phyloP scores from a whole-genome alignment of 441 rosid genomes.

The Euphorbia schlechtendalii region DNA sequence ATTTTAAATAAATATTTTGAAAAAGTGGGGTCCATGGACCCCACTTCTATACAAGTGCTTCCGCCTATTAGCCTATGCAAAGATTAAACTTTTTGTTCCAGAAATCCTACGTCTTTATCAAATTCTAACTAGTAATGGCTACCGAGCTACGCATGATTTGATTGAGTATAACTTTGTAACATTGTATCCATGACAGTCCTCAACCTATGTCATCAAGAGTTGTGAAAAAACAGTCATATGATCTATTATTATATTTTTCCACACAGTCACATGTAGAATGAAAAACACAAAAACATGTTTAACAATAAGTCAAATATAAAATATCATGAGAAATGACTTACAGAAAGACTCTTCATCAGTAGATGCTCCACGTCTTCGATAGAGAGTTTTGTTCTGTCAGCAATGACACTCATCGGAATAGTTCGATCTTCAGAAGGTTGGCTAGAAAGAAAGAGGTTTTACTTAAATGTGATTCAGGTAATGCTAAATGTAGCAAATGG shows the following conservation, averaged over 20 bases:
- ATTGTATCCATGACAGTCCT: neutral
- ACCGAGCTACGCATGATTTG: no score
- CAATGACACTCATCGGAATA: conserved; percentile 71
- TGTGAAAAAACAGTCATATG: neutral
- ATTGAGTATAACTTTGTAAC: neutral
- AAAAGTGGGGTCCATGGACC: neutral
- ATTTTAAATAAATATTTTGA: no score
- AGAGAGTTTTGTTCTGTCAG: conserved; percentile 73
- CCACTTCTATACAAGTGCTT: no score
- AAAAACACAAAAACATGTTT: neutral
- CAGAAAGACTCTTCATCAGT: conserved; percentile 92
- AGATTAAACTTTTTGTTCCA: neutral
- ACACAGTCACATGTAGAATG: neutral
- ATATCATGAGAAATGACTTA: conserved; percentile 31
- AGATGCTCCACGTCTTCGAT: conserved; percentile 92
- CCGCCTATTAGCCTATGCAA: neutral
- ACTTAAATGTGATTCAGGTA: conserved; percentile 5
- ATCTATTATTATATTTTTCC: neutral
- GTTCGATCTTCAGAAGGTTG: conserved; percentile 93
- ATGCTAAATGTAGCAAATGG: neutral
- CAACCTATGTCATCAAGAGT: neutral
- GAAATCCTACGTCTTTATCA: neutral
- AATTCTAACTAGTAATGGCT: neutral
- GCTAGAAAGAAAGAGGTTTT: conserved; percentile 44
- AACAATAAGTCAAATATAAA: neutral